phyloP scores from a whole-genome alignment of 2,329 filamentous ascomycete species.

The Stenocarpella maydis region DNA sequence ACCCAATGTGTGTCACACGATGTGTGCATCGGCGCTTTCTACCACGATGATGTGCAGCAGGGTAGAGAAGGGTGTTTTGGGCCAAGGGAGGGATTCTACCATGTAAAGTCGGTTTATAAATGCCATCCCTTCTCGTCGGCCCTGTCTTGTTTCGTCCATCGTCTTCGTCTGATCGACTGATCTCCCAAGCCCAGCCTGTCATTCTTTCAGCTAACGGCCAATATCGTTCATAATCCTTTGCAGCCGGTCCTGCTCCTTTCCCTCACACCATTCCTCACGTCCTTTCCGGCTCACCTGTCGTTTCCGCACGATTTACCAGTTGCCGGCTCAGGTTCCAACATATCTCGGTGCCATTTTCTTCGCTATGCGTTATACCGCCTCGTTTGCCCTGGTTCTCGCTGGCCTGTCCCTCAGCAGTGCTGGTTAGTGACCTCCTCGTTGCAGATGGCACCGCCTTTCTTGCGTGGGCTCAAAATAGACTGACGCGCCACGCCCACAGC shows the following conservation, averaged over 20 bases:
- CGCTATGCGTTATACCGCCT: slow-evolving; percentile 27
- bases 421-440: background rate
- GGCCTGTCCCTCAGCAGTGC: slow-evolving; percentile 14
- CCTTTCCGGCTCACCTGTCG: slow-evolving; percentile 21
- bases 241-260: slow-evolving; percentile 7
- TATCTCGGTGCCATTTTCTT: background rate
- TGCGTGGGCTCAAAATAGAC: background rate
- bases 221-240: slow-evolving; percentile 9
- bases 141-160: background rate
- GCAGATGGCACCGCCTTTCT: background rate
- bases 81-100: background rate
- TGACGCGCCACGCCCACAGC: slow-evolving; percentile 3
- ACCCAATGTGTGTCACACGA: slow-evolving; percentile 24
- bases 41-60: background rate
- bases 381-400: slow-evolving; percentile 27
- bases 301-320: background rate
- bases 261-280: background rate
- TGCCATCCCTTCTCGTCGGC: slow-evolving; percentile 18
- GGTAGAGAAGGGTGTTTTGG: background rate
- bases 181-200: slow-evolving; percentile 14
- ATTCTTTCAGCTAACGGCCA: slow-evolving; percentile 9
- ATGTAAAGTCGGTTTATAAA: slow-evolving; percentile 1
- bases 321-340: too few species aligned
- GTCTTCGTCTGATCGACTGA: slow-evolving; percentile 17
- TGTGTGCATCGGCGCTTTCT: background rate